These are phyloP conservation scores for Pseudonitzschia pungens DNA, from an alignment of 108 stramenopile genomes.

Conservation along the genomic window DNA sequence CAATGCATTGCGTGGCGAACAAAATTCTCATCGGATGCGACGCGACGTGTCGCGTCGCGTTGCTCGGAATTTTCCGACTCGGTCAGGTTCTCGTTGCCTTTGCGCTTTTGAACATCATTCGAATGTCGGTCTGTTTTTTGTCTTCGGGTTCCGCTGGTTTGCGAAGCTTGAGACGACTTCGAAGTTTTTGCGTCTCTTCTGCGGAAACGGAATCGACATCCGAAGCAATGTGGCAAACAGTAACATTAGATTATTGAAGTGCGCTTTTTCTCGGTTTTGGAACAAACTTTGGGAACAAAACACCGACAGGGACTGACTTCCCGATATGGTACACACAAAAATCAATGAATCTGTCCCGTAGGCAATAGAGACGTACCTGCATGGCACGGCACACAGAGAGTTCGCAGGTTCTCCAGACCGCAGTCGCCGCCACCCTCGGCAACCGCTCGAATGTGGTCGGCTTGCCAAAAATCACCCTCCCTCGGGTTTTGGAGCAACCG, in stretches of 20 bases:
- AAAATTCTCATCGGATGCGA: neutral
- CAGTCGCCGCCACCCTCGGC: constrained; percentile 77
- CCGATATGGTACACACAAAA: no score
- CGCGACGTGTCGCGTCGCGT: neutral
- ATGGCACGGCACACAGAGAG: constrained; percentile 81
- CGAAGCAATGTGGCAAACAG: no score
- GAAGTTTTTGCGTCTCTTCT: constrained; percentile 13
- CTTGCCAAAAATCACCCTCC: constrained; percentile 85
- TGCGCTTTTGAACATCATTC: neutral
- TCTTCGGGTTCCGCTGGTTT: neutral
- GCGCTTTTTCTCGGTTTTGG: no score
- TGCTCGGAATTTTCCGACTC: no score
- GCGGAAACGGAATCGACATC: neutral
- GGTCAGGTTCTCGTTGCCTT: neutral
- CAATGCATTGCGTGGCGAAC: no score
- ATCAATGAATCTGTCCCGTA: neutral
- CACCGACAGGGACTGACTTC: neutral
- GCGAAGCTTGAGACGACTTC: constrained; percentile 4
- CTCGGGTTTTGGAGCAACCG: constrained; percentile 57
- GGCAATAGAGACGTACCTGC: constrained; percentile 33
- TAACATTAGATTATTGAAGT: no score
- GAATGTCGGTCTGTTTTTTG: constrained; percentile 6
- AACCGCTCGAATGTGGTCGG: constrained; percentile 79
- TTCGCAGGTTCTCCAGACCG: constrained; percentile 71
- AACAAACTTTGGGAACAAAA: no score